Evolutionary conservation across 768 basidiomycete species (phyloP).

Genomic region (Suillus subaureus): DNA sequence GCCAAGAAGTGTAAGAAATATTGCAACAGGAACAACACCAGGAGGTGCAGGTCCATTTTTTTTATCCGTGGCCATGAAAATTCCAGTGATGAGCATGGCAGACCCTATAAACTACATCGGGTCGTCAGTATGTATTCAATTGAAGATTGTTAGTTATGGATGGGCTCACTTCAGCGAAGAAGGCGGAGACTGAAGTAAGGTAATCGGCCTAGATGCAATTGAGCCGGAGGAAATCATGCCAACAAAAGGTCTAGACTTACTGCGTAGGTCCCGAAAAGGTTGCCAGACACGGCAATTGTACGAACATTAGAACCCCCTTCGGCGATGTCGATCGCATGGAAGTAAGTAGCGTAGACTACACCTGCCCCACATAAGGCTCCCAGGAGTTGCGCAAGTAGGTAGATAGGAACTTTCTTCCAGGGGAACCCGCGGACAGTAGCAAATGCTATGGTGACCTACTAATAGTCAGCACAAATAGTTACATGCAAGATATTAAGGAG

Average conservation of each 20-base stretch:
- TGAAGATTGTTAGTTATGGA: not conserved
- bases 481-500: not conserved
- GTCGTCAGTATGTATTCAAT: not conserved
- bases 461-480: not conserved
- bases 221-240: constrained; percentile 2
- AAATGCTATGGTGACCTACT: constrained; percentile 58
- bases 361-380: constrained; percentile 56
- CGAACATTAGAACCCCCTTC: constrained; percentile 53
- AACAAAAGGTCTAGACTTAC: constrained; percentile 33
- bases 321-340: constrained; percentile 58
- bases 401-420: constrained; percentile 71
- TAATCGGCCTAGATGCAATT: constrained; percentile 28
- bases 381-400: constrained; percentile 57
- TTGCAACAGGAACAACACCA: constrained; percentile 51
- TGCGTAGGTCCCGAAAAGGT: constrained; percentile 56
- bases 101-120: constrained; percentile 48
- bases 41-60: constrained; percentile 48
- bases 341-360: constrained; percentile 57
- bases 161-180: constrained; percentile 40
- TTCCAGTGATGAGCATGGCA: constrained; percentile 48
- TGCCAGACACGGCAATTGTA: constrained; percentile 49
- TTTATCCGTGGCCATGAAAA: constrained; percentile 55
- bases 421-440: constrained; percentile 71
- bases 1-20: constrained; percentile 56
- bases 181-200: constrained; percentile 40